Base-by-base conservation (phyloP, 768 basidiomycete genomes). In the Lactifluus rugatus region DNA sequence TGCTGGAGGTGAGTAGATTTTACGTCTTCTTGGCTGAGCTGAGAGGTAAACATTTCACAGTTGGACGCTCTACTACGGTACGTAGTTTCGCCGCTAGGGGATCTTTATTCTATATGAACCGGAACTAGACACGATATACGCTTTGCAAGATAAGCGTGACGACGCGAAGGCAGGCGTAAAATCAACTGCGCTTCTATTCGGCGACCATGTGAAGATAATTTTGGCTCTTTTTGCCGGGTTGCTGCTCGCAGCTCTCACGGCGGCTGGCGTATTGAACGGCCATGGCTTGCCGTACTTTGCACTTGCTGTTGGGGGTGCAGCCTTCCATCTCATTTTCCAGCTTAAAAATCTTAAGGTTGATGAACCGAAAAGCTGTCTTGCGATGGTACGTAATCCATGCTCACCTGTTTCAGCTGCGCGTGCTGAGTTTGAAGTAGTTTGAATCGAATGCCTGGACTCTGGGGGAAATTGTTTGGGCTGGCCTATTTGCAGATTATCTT, bases 101-200 rank as follows among this genome's bases (percentile, higher is more conserved):
- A 32, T 31, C n/a, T 4, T 17, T 25, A 17, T 41, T 17, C 6
- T 45, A 56, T 71, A 34, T 78, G 74, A 44, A 75, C 71, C 74
- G 26, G 65, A 76, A 47, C 67, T 74, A 66, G 80, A 85, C 65
- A 81, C 81, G 0, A 81, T 83, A 58, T 85, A 85, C 64, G 83
- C 81, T 5, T 81, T 81, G 65, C 73, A 79, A 73, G 83, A 84
- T 66, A 80, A 79, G 59, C 67, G 69, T 31, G 83, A 84, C 70
- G 83, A 85, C 63, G 67, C 78, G 21, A 69, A 73, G 44, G 82
- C 76, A 17, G 80, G 80, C 42, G 78, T 85, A 51, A 81, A 82
- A 67, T 83, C 81, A 1, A 84, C 81, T 47, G 82, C 82, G 0
- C 68, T 84, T 16, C 74, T 82, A 19, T 84, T 84, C 67, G 80